Evolutionary conservation across 2,329 filamentous ascomycete species (phyloP).

Genomic region (Cordyceps javanica): DNA sequence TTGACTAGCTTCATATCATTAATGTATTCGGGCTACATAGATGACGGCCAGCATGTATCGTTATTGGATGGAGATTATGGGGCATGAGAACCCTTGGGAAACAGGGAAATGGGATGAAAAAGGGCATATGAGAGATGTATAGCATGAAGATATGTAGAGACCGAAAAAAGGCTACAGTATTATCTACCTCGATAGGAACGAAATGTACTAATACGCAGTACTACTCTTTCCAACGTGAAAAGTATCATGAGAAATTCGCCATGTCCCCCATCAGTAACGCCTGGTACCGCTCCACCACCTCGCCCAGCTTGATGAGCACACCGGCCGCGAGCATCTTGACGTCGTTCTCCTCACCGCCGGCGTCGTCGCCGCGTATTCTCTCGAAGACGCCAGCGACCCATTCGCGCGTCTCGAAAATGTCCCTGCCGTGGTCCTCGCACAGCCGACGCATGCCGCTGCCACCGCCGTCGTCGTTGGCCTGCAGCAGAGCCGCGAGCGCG

Average conservation of each 20-base stretch:
- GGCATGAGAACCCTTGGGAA: background rate
- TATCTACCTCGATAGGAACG: background rate
- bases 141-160: background rate
- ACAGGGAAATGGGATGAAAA: background rate
- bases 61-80: background rate
- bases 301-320: constrained; percentile 69
- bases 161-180: background rate
- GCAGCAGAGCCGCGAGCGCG: constrained; percentile 70
- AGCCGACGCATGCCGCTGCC: constrained; percentile 58
- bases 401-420: constrained; percentile 78
- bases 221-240: background rate
- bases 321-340: constrained; percentile 74
- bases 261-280: constrained; percentile 67
- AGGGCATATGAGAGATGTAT: background rate
- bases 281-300: constrained; percentile 78
- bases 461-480: constrained; percentile 65
- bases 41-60: background rate
- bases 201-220: background rate
- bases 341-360: constrained; percentile 64
- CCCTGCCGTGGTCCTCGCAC: constrained; percentile 66
- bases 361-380: constrained; percentile 42
- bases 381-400: constrained; percentile 80
- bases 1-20: too few relatives aligned
- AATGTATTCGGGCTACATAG: background rate
- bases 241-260: constrained; percentile 33